Percentiles rank a stretch among this genome's conserved stretches.
Evolutionary conservation across 2,329 filamentous ascomycete genomes (phyloP).

Genomic region (Magnaporthiopsis incrustans): DNA sequence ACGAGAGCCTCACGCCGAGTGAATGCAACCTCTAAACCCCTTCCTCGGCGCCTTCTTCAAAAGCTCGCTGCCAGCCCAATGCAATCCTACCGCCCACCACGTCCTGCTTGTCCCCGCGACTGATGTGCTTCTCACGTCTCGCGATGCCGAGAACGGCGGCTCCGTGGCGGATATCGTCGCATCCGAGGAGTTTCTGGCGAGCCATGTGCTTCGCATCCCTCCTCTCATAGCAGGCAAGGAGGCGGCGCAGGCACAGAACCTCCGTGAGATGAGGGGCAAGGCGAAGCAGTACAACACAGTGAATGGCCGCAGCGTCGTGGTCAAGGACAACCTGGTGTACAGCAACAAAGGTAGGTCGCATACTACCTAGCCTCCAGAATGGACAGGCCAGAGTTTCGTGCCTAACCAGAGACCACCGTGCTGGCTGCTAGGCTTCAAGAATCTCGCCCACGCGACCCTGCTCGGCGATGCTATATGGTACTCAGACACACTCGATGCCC

Average conservation of each 20-base stretch:
- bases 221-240: constrained; percentile 26
- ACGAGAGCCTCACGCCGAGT: constrained; percentile 17
- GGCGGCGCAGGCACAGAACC: constrained; percentile 39
- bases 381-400: not conserved
- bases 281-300: constrained; percentile 89
- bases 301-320: constrained; percentile 86
- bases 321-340: constrained; percentile 89
- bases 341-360: constrained; percentile 77
- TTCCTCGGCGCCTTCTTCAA: constrained; percentile 98
- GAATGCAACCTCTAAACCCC: constrained; percentile 98
- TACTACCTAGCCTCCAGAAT: not conserved
- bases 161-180: constrained; percentile 72
- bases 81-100: constrained; percentile 83
- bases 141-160: constrained; percentile 77
- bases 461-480: constrained; percentile 82
- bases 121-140: constrained; percentile 79
- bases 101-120: constrained; percentile 90
- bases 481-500: constrained; percentile 77
- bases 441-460: constrained; percentile 79
- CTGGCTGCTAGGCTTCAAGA: constrained; percentile 67
- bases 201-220: constrained; percentile 88
- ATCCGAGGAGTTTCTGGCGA: constrained; percentile 90
- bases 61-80: constrained; percentile 87
- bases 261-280: constrained; percentile 84
- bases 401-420: constrained; percentile 3